Evolutionary conservation across 2,329 filamentous ascomycete genomes (phyloP), one percentile per base, ranked within the genome.

Genomic region (Rosellinia necatrix): DNA sequence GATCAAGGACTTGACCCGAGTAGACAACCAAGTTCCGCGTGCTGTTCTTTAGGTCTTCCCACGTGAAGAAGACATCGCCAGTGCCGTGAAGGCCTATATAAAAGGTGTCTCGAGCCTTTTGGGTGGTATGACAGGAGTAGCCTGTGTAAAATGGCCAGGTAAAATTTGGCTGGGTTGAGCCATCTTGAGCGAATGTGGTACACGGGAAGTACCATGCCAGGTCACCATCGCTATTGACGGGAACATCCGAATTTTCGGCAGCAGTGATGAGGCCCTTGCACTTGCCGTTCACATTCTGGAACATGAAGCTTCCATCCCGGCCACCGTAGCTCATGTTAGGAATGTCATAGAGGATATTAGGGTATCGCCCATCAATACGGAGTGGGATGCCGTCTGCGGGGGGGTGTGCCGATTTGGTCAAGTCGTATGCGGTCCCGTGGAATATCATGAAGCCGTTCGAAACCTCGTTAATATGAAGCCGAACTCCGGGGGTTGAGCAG

Each of bases 161-260:
- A 37, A 77, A 72, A 71, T 99, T 97, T 1, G 89, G 87, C 59
- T 83, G 74, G 21, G 81, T 84, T 1, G 92, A 96, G 21, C 94
- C 94, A 70, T 99, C 94, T 74, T 97, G 94, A 64, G 96, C 96
- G 80, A 92, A 96, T 1, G 89, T 81, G 4, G 82, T 87, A 79
- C 94, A 99, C 2, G 94, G 94, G 71, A 97, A 97, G 72, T 99
- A 99, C 93, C 94, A 99, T 1, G 88, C 94, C 59, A 99, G 76
- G 54, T 96, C 77, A 6, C 83, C 85, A 49, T 87, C 76, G 22
- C 73, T 75, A 70, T 96, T 87, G 5, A 88, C 89, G 1, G 92
- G 91, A 7, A 99, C 86, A 65, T 91, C 88, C 0, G 92, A 96
- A 52, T 79, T 79, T 1, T 81, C 70, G 1, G 88, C 84, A 6